Conservation (phyloP, 1,139 yeast genomes). For the Candida sp. region DNA sequence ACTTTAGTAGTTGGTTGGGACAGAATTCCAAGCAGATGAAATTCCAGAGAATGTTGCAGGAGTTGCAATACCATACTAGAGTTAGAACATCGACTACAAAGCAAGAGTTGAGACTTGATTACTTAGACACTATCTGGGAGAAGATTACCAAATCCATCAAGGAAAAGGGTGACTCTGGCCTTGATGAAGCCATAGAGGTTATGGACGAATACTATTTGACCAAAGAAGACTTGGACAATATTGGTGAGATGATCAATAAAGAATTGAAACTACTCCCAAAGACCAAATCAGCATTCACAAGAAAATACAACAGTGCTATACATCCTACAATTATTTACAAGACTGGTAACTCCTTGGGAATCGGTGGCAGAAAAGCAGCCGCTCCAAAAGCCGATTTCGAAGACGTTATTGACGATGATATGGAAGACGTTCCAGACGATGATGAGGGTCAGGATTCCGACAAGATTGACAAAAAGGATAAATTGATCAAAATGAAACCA, state of each 20-base stretch:
- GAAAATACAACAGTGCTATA: constrained; percentile 71
- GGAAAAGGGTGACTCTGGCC: constrained; percentile 62
- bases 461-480: constrained; percentile 46
- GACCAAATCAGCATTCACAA: constrained; percentile 83
- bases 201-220: constrained; percentile 89
- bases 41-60: constrained; percentile 79
- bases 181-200: constrained; percentile 62
- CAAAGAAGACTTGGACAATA: constrained; percentile 89
- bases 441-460: constrained; percentile 32
- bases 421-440: constrained; percentile 36
- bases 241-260: constrained; percentile 52
- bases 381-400: constrained; percentile 53
- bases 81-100: constrained; percentile 80
- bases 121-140: constrained; percentile 66
- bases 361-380: constrained; percentile 33
- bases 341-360: constrained; percentile 58
- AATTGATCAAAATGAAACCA: constrained; percentile 45
- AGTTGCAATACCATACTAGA: constrained; percentile 86
- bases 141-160: constrained; percentile 60
- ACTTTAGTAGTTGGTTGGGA: constrained; percentile 90
- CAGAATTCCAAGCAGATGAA: constrained; percentile 88
- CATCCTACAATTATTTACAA: constrained; percentile 91
- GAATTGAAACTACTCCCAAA: constrained; percentile 64
- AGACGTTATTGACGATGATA: constrained; percentile 69
- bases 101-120: constrained; percentile 75